Conservation (phyloP, 352 stramenopile species). For the Phytophthora multivora region DNA sequence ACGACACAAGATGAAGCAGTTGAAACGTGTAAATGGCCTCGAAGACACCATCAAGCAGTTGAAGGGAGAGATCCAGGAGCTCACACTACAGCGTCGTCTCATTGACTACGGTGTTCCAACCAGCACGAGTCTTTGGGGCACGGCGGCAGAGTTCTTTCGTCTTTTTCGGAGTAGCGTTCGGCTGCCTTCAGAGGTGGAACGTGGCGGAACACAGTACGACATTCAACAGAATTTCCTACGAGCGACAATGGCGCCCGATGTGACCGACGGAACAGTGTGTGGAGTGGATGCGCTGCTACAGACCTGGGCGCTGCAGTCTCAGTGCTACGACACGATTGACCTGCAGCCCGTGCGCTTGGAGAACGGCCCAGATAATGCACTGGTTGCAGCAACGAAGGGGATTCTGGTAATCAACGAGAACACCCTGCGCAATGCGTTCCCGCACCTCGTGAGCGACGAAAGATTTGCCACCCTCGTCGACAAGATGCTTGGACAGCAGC, state of each 20-base stretch:
- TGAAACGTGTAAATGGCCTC: no score
- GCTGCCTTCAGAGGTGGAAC: background rate
- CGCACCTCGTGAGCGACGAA: background rate
- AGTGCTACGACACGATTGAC: background rate
- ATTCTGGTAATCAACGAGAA: conserved; percentile 1
- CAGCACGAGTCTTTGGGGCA: no score
- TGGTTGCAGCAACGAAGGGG: conserved; percentile 3
- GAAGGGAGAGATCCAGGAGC: no score
- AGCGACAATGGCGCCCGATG: conserved; percentile 1
- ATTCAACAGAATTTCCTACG: background rate
- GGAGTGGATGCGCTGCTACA: background rate
- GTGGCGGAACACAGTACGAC: no score
- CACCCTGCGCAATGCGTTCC: conserved; percentile 6
- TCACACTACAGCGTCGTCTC: no score
- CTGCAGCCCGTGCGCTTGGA: background rate
- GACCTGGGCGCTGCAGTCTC: background rate
- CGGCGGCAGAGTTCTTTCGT: no score
- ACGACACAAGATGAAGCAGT: no score
- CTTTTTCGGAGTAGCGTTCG: no score
- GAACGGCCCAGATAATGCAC: background rate
- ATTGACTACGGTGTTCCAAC: no score
- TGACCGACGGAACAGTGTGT: background rate
- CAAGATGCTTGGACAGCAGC: background rate
- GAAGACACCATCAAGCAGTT: no score
- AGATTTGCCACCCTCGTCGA: background rate